These are phyloP conservation scores for Fremontodendron californicum DNA, from an alignment of 345 rosid species.

Conservation along the genomic window DNA sequence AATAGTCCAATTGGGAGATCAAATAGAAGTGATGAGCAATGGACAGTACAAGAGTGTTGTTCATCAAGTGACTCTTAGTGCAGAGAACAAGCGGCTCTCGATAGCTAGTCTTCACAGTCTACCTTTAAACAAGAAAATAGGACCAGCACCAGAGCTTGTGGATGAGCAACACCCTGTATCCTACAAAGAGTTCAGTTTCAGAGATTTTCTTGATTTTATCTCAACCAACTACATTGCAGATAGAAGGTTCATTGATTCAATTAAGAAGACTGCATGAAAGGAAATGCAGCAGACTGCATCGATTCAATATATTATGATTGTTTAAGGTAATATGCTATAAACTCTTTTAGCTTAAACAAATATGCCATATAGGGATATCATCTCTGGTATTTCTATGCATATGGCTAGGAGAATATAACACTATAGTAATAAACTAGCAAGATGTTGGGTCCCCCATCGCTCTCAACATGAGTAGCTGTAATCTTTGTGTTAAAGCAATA, in stretches of 20 bases:
- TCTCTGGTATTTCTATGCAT: not conserved
- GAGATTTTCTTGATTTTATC: conserved; percentile 43
- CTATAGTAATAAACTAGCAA: not conserved
- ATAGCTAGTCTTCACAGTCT: conserved; percentile 62
- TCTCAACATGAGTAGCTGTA: not conserved
- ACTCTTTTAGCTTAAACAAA: not conserved
- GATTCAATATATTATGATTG: not conserved
- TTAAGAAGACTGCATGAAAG: conserved; percentile 29
- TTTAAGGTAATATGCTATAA: not conserved
- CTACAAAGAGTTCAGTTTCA: conserved; percentile 52
- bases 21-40: conserved; percentile 56
- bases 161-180: conserved; percentile 31
- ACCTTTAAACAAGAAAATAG: conserved; percentile 42
- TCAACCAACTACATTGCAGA: conserved; percentile 30
- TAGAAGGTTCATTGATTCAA: conserved; percentile 43
- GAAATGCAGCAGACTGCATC: not conserved
- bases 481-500: not conserved
- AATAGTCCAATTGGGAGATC: conserved; percentile 55
- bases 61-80: conserved; percentile 44
- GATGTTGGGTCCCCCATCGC: not conserved
- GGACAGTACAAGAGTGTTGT: conserved; percentile 51
- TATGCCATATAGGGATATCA: not conserved
- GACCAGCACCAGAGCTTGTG: conserved; percentile 44
- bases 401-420: conserved; percentile 4
- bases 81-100: conserved; percentile 39